A percentile compares a stretch with the other conserved stretches of the same genome.
Evolutionary conservation across 441 rosid genomes (phyloP).

Genomic region (Aleurites moluccanus): DNA sequence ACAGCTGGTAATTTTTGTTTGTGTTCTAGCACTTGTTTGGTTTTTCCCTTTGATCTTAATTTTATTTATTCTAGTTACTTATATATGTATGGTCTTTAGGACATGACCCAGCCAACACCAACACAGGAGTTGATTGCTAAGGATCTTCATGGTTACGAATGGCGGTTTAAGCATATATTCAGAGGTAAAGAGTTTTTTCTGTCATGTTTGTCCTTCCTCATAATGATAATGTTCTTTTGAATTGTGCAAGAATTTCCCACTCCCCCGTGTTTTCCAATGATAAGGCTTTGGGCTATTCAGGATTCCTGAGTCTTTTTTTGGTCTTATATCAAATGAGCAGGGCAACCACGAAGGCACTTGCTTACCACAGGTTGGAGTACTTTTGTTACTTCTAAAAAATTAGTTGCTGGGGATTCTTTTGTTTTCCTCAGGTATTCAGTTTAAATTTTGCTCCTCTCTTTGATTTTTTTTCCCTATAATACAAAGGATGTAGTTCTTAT

Average conservation of each 20-base stretch:
- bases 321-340: conserved; percentile 32
- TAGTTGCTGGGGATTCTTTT: conserved; percentile 90
- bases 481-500: neutral
- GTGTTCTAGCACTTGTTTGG: neutral
- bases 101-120: conserved; percentile 83
- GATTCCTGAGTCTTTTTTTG: neutral
- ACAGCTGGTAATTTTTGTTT: conserved; percentile 50
- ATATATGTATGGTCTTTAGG: conserved; percentile 42
- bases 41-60: conserved; percentile 1
- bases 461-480: conserved; percentile 9
- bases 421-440: conserved; percentile 80
- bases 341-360: conserved; percentile 95
- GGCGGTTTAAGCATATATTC: conserved; percentile 94
- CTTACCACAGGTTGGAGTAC: conserved; percentile 99
- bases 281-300: neutral
- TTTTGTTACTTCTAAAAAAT: conserved; percentile 83
- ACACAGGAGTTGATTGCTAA: conserved; percentile 80
- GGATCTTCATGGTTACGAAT: conserved; percentile 86
- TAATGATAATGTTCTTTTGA: neutral
- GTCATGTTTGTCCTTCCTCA: neutral
- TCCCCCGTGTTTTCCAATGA: neutral
- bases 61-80: conserved; percentile 5
- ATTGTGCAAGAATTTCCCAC: neutral
- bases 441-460: neutral
- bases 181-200: conserved; percentile 52